Conservation (phyloP, 1,284 basidiomycete genomes). For the Vanrija pseudolonga region DNA sequence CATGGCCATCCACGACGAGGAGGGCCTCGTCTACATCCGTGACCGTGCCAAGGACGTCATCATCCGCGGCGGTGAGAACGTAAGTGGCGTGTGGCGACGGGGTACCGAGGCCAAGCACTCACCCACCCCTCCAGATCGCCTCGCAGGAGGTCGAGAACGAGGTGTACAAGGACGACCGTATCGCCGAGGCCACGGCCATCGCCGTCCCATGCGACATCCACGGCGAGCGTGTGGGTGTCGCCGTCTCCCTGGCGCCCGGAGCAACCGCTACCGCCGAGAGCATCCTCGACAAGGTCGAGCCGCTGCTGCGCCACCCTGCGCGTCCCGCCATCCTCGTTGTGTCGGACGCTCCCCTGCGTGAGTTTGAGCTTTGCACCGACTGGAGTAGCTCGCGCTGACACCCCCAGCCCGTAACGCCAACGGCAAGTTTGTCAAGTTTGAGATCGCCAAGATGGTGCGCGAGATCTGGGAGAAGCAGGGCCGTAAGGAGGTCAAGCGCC, state of each 20-base stretch:
- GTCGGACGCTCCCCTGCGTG: conserved; percentile 5
- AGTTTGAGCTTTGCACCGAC: neutral
- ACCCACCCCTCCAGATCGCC: conserved; percentile 18
- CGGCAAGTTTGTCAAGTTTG: conserved; percentile 15
- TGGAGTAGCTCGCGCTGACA: no score
- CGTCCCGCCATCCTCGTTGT: conserved; percentile 6
- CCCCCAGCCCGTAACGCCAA: conserved; percentile 15
- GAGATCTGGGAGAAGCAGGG: conserved; percentile 1
- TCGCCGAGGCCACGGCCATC: conserved; percentile 33
- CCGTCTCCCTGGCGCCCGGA: conserved; percentile 22
- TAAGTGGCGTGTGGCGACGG: conserved; percentile 5
- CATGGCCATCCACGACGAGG: conserved; percentile 31
- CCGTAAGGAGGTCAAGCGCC: conserved; percentile 26
- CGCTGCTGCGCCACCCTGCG: conserved; percentile 6
- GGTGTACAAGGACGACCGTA: conserved; percentile 23
- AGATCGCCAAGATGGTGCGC: conserved; percentile 14
- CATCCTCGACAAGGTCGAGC: conserved; percentile 7
- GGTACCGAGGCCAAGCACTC: no score
- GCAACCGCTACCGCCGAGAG: neutral
- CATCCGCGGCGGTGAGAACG: conserved; percentile 44
- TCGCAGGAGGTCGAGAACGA: conserved; percentile 40
- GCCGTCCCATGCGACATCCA: conserved; percentile 28
- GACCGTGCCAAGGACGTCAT: conserved; percentile 41
- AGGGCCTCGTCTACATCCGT: conserved; percentile 38
- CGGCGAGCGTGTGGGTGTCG: conserved; percentile 35